These are phyloP conservation scores for Fraxinus pennsylvanica DNA, from an alignment of 257 asterid genomes.

Conservation along the genomic window DNA sequence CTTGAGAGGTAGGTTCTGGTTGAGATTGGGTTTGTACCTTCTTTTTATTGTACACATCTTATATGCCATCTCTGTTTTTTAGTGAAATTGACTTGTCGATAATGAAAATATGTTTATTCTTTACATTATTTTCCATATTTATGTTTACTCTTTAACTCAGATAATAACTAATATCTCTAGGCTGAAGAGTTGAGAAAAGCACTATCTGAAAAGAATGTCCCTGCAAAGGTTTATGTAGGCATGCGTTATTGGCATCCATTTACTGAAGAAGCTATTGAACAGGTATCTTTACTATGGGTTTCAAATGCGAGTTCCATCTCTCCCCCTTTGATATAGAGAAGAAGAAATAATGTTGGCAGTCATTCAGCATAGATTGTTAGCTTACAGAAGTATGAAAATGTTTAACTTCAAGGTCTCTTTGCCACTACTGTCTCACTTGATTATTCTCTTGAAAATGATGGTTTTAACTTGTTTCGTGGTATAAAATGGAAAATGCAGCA, in stretches of 20 bases:
- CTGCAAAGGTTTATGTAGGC: constrained; percentile 95
- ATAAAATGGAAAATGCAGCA: too few species aligned
- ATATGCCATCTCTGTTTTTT: constrained; percentile 12
- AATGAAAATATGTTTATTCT: not conserved
- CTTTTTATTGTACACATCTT: constrained; percentile 11
- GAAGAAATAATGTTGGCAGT: not conserved
- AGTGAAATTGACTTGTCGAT: not conserved
- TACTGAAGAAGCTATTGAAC: constrained; percentile 98
- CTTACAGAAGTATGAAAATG: not conserved
- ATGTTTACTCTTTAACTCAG: constrained; percentile 23
- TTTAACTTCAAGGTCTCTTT: not conserved
- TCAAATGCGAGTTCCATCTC: not conserved
- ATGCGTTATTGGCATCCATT: constrained; percentile 99
- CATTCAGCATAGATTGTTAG: constrained; percentile 8
- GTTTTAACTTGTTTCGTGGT: too few species aligned
- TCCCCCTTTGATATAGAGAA: not conserved
- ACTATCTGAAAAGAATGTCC: constrained; percentile 66
- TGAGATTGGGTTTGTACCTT: constrained; percentile 1
- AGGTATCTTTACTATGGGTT: constrained; percentile 44
- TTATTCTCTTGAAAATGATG: too few species aligned
- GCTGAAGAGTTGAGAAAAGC: constrained; percentile 92
- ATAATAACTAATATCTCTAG: constrained; percentile 43
- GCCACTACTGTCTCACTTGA: constrained; percentile 4
- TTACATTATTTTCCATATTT: constrained; percentile 18
- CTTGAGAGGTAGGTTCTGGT: constrained; percentile 14